phyloP scores from a whole-genome alignment of 2,329 filamentous ascomycete genomes.

The Aspergillus chevalieri region DNA sequence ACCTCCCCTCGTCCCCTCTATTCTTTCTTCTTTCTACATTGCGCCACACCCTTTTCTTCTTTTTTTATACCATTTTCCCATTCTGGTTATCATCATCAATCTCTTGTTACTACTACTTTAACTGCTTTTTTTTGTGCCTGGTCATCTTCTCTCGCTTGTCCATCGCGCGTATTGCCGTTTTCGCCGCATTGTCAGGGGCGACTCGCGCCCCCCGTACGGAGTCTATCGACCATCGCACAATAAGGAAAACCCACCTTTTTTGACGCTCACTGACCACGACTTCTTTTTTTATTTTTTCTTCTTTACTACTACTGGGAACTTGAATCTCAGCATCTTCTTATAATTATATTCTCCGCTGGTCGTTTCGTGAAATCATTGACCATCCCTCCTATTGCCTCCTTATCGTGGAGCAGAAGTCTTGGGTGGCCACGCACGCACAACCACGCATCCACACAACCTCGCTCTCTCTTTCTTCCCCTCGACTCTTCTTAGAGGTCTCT shows the following conservation, averaged over 20 bases:
- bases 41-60: conserved; percentile 12
- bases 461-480: conserved; percentile 4
- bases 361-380: background rate
- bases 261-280: conserved; percentile 1
- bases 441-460: too few relatives aligned
- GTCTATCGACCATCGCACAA: background rate
- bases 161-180: conserved; percentile 2
- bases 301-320: too few relatives aligned
- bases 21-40: conserved; percentile 14
- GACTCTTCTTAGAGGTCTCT: background rate
- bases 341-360: background rate
- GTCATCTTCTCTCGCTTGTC: background rate
- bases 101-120: conserved; percentile 6
- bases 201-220: background rate
- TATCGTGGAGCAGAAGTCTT: too few relatives aligned
- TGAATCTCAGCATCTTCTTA: too few relatives aligned
- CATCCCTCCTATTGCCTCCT: too few relatives aligned
- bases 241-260: background rate
- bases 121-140: conserved; percentile 2
- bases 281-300: conserved; percentile 1
- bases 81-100: conserved; percentile 6
- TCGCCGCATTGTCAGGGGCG: background rate
- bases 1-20: conserved; percentile 9
- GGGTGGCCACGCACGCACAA: too few relatives aligned
- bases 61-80: conserved; percentile 6